A percentile compares a stretch with the other conserved stretches of the same genome.
These are phyloP conservation scores for Globisporangium lucens DNA, from an alignment of 352 stramenopile genomes.

Conservation along the genomic window DNA sequence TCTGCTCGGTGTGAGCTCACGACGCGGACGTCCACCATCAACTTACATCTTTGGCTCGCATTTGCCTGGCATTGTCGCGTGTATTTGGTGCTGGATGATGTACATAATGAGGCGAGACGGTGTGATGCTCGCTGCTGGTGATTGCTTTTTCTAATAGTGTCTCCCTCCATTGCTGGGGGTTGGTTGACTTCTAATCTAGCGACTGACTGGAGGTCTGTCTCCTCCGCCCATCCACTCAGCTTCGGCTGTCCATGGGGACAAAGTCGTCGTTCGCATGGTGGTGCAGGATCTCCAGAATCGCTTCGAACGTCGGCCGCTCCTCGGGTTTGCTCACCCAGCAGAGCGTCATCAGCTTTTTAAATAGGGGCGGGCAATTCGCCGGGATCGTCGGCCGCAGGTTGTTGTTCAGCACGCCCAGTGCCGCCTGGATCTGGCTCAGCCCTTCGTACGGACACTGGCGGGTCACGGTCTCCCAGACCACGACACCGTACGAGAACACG, in stretches of 20 bases:
- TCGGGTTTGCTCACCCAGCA: conserved; percentile 78
- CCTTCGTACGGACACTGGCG: conserved; percentile 90
- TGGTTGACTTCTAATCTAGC: background rate
- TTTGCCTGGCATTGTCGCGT: background rate
- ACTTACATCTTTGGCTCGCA: background rate
- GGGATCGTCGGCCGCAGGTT: conserved; percentile 83
- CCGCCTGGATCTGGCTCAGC: conserved; percentile 87
- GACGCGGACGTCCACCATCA: too few species aligned
- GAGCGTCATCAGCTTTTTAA: conserved; percentile 84
- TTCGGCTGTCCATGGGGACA: conserved; percentile 17
- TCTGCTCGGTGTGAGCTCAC: background rate
- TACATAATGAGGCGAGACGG: background rate
- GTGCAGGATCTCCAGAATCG: conserved; percentile 74
- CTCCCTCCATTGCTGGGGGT: background rate
- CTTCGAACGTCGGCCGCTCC: conserved; percentile 77
- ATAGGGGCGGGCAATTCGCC: conserved; percentile 62
- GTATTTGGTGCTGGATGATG: background rate
- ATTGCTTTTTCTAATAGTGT: background rate
- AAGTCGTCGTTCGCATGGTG: conserved; percentile 16
- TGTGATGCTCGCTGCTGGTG: background rate
- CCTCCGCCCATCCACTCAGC: background rate
- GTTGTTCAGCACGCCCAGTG: conserved; percentile 85
- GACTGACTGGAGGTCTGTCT: background rate
- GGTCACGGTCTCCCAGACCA: conserved; percentile 89
- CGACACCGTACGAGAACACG: conserved; percentile 84